Conservation (phyloP, 202 grass and related monocot genomes). For the Schoenoplectus triqueter region DNA sequence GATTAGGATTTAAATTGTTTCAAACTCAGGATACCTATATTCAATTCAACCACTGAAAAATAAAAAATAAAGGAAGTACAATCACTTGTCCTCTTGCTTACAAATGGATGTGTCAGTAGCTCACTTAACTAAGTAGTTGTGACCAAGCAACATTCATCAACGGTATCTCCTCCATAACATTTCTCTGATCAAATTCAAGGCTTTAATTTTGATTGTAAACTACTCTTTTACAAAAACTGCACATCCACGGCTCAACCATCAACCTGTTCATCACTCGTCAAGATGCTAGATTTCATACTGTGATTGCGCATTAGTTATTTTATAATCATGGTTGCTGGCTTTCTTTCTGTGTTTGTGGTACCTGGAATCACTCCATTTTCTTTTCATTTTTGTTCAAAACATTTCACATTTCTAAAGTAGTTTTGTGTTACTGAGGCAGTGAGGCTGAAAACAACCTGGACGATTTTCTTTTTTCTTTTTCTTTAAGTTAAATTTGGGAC, state of each 20-base stretch:
- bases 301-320: not conserved
- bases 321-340: not conserved
- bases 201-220: not conserved
- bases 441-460: not conserved
- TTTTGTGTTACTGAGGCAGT: not conserved
- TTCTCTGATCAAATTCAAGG: not conserved
- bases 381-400: not conserved
- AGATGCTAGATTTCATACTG: not conserved
- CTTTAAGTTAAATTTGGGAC: no score
- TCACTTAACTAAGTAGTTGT: not conserved
- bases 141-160: not conserved
- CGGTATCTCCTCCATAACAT: not conserved
- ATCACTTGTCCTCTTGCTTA: not conserved
- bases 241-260: not conserved
- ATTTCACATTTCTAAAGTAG: conserved; percentile 12
- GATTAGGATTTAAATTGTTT: not conserved
- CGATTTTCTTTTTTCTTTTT: not conserved
- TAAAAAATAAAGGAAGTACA: not conserved
- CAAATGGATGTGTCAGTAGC: not conserved
- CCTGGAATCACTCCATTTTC: not conserved
- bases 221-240: not conserved
- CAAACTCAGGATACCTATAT: not conserved
- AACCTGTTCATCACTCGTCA: not conserved
- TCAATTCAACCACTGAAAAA: not conserved
- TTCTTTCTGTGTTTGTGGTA: not conserved